Conservation (phyloP, 148 eudicot species). For the Chenopodium berlandieri region DNA sequence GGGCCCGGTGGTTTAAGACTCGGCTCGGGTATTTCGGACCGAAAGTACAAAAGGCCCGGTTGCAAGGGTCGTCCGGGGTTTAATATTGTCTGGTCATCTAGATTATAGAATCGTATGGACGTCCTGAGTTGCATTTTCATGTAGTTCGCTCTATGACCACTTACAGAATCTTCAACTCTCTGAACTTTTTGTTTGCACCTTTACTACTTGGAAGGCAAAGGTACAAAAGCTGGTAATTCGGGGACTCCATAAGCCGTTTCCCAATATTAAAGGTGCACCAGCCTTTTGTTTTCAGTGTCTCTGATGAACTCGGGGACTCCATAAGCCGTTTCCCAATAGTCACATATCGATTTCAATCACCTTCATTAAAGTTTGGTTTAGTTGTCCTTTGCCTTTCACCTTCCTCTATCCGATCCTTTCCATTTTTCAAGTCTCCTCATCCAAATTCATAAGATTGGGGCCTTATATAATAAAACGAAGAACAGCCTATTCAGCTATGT, state of each 20-base stretch:
- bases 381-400: background rate
- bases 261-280: background rate
- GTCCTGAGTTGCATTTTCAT: background rate
- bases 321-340: background rate
- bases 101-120: background rate
- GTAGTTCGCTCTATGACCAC: background rate
- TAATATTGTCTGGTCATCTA: too few species aligned
- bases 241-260: background rate
- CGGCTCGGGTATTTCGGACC: too few species aligned
- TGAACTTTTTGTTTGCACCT: slow-evolving; percentile 1
- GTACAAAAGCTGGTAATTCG: background rate
- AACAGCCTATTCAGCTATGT: background rate
- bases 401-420: background rate
- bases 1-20: too few species aligned
- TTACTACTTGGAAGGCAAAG: background rate
- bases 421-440: background rate
- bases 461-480: background rate
- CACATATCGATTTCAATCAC: background rate
- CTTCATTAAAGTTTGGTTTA: background rate
- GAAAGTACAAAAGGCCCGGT: too few species aligned
- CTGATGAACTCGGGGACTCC: too few species aligned
- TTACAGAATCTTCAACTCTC: background rate
- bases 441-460: background rate
- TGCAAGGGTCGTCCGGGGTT: too few species aligned
- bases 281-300: background rate